Conservation (phyloP, 2,329 filamentous ascomycete genomes). For the Septoria linicola region DNA sequence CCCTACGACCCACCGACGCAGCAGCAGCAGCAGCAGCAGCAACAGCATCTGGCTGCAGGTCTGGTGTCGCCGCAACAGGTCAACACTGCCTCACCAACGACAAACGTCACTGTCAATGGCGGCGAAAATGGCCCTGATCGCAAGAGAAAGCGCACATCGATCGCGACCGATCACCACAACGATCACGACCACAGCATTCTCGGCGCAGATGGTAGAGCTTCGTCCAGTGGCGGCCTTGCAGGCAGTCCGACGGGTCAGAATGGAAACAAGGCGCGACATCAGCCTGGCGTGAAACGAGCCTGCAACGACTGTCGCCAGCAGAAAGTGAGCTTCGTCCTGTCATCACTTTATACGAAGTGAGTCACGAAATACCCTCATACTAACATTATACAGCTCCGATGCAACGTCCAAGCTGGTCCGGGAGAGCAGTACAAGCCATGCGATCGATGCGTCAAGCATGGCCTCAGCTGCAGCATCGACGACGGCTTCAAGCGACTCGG, state of each 20-base stretch:
- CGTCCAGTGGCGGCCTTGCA: conserved; percentile 22
- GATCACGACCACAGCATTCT: conserved; percentile 20
- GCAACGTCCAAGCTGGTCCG: conserved; percentile 78
- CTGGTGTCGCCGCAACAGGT: conserved; percentile 24
- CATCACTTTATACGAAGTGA: no score
- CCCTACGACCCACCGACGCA: conserved; percentile 26
- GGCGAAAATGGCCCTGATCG: conserved; percentile 15
- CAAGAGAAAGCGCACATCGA: conserved; percentile 28
- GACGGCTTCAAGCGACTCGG: conserved; percentile 83
- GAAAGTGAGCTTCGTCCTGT: conserved; percentile 58
- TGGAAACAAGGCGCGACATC: conserved; percentile 32
- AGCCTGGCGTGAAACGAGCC: conserved; percentile 65
- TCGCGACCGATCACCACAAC: conserved; percentile 1
- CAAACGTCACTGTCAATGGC: conserved; percentile 17
- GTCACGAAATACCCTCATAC: no score
- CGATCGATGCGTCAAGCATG: conserved; percentile 73
- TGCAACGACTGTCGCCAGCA: conserved; percentile 85
- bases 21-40: no score
- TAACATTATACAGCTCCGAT: conserved; percentile 61
- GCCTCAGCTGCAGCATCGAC: conserved; percentile 81
- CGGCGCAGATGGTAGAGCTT: conserved; percentile 22
- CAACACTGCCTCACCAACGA: conserved; percentile 15
- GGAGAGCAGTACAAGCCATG: conserved; percentile 63
- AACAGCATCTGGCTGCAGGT: conserved; percentile 3
- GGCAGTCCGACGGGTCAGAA: conserved; percentile 24